Evolutionary conservation across 1,284 basidiomycete genomes (phyloP), one percentile per base, ranked within the genome.

Genomic region (Amylostereum areolatum): DNA sequence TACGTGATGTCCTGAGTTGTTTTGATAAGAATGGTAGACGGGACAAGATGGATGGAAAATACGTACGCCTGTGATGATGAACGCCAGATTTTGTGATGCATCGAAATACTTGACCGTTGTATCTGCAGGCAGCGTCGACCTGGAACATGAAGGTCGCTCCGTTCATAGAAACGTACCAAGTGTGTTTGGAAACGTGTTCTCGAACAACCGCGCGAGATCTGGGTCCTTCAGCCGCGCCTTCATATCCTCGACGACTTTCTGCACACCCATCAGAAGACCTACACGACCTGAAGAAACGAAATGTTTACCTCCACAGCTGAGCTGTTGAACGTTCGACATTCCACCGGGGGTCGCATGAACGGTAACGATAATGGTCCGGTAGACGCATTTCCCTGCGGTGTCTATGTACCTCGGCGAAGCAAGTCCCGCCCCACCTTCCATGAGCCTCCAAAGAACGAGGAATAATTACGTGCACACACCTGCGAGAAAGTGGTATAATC

Each of bases 161-260:
- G 18, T 18, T 18, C 18, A 18, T 18, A 8, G 28, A 39, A 48
- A 48, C 62, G 9, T 57, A 84, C 85, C 85, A 33, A 89, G 71
- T 0, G 86, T 89, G 56, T 85, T 86, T 2, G 85, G 85, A 59
- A 87, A 87, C 0, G 85, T 81, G 52, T 89, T 89, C 62, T 87
- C 85, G 55, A 89, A 89, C 30, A 89, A 60, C 49, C 83, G 74
- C 18, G 85, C 86, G 48, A 89, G 57, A 57, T 89, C 85, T 1
- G 85, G 83, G 59, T 89, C 83, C 60, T 80, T 85, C 39, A 89
- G 65, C 43, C 81, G 72, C 25, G 68, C 63, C 42, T 78, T 87
- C 83, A 89, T 84, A 58, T 88, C 81, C 29, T 55, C 58, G 40
- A 87, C 82, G 11, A 87, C 83, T 71, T 77, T 74, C 83, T 86